phyloP scores from a whole-genome alignment of 371 early-diverging fungal genomes.

The Smittium mucronatum region DNA sequence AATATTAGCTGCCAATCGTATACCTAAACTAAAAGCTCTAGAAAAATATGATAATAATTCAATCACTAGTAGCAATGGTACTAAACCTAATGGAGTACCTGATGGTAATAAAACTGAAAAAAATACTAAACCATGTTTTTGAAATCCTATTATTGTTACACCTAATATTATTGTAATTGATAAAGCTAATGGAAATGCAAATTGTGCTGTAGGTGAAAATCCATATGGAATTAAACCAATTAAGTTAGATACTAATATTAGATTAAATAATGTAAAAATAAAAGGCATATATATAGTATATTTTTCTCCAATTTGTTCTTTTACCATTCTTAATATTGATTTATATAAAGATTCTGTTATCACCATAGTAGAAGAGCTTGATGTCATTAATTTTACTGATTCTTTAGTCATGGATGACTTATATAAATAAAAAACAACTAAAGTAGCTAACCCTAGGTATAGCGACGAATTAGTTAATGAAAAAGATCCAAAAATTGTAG shows the following conservation, averaged over 20 bases:
- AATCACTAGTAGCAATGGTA: constrained; percentile 40
- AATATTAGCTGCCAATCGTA: constrained; percentile 46
- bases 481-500: constrained; percentile 30
- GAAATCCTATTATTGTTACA: constrained; percentile 43
- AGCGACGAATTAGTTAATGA: constrained; percentile 34
- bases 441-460: constrained; percentile 28
- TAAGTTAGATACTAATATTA: constrained; percentile 46
- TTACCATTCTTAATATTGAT: constrained; percentile 34
- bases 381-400: constrained; percentile 25
- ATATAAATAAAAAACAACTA: constrained; percentile 30
- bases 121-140: constrained; percentile 41
- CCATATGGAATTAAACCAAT: constrained; percentile 44
- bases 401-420: constrained; percentile 30
- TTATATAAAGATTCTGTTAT: constrained; percentile 35
- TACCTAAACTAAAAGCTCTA: constrained; percentile 48
- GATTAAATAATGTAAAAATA: constrained; percentile 43
- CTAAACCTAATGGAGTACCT: constrained; percentile 48
- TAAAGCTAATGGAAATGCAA: constrained; percentile 44
- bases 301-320: constrained; percentile 40
- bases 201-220: constrained; percentile 47
- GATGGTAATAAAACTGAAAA: constrained; percentile 45
- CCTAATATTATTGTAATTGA: constrained; percentile 42
- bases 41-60: constrained; percentile 47
- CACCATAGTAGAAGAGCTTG: constrained; percentile 29
- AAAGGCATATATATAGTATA: constrained; percentile 47